Evolutionary conservation across 1,284 basidiomycete species (phyloP).

Genomic region (Trametes hirsuta): DNA sequence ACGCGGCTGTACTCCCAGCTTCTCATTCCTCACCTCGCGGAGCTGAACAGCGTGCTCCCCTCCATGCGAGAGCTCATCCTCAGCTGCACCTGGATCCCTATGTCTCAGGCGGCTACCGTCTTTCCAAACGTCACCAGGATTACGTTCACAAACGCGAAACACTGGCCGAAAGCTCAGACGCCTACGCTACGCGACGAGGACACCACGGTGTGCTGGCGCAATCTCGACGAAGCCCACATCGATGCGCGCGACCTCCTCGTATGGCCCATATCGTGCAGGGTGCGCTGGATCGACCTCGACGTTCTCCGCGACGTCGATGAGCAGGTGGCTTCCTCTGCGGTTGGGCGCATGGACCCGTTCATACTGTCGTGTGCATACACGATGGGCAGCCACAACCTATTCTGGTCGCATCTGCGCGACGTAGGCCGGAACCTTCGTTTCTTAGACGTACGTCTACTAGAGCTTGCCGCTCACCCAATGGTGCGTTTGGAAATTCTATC

Average conservation of each 20-base stretch:
- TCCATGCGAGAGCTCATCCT: constrained; percentile 13
- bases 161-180: background rate
- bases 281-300: constrained; percentile 17
- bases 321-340: constrained; percentile 7
- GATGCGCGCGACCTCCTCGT: constrained; percentile 12
- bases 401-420: constrained; percentile 11
- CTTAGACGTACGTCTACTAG: constrained; percentile 13
- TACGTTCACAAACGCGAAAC: constrained; percentile 11
- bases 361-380: constrained; percentile 15
- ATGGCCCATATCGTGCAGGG: constrained; percentile 14
- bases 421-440: constrained; percentile 14
- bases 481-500: background rate
- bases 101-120: constrained; percentile 2
- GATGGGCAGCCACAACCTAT: constrained; percentile 10
- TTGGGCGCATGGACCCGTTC: constrained; percentile 5
- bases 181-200: background rate
- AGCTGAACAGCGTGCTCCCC: background rate
- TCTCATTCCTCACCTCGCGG: background rate
- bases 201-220: constrained; percentile 6
- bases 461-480: constrained; percentile 7
- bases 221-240: constrained; percentile 12
- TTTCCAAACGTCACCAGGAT: constrained; percentile 10
- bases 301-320: constrained; percentile 8
- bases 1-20: background rate
- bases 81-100: constrained; percentile 2